A percentile compares a stretch with the other conserved stretches of the same genome.
These are phyloP conservation scores for Cryptococcus jaspeensis DNA, from an alignment of 1,284 basidiomycete species.

Conservation along the genomic window DNA sequence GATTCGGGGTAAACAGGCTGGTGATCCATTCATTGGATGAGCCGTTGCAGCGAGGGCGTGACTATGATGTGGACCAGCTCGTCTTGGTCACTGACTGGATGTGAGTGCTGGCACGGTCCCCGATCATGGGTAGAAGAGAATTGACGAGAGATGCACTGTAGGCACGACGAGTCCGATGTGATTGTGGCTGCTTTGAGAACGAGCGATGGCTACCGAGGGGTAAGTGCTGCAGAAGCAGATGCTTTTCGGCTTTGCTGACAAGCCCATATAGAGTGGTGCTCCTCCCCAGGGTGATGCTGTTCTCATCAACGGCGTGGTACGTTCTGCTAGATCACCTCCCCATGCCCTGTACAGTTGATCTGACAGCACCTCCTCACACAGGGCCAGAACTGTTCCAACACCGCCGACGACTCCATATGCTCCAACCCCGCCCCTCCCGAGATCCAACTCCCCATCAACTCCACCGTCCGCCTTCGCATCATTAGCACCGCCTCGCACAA, in stretches of 20 bases:
- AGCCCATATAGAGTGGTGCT: conserved; percentile 5
- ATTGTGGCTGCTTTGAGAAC: conserved; percentile 23
- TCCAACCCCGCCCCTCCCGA: conserved; percentile 1
- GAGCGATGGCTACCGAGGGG: conserved; percentile 19
- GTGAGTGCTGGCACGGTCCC: conserved; percentile 15
- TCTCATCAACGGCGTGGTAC: conserved; percentile 26
- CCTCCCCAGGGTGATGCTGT: conserved; percentile 23
- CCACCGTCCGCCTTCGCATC: conserved; percentile 20
- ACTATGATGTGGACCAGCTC: conserved; percentile 30
- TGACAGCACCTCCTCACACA: neutral
- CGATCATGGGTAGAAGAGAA: neutral
- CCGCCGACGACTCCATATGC: conserved; percentile 2
- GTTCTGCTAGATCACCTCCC: neutral
- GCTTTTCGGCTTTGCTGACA: neutral
- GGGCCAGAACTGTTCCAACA: conserved; percentile 12
- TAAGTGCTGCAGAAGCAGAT: conserved; percentile 1
- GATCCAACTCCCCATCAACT: conserved; percentile 13
- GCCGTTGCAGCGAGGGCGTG: conserved; percentile 15
- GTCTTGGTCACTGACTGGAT: conserved; percentile 34
- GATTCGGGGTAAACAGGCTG: conserved; percentile 9
- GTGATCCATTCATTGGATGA: conserved; percentile 31
- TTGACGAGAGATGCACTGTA: conserved; percentile 4
- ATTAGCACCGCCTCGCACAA: conserved; percentile 19
- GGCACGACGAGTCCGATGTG: conserved; percentile 27
- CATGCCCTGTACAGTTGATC: neutral